Evolutionary conservation across 2,329 filamentous ascomycete species (phyloP), one percentile per base, ranked within the genome.

Genomic region (Chaetomiaceae sp.): DNA sequence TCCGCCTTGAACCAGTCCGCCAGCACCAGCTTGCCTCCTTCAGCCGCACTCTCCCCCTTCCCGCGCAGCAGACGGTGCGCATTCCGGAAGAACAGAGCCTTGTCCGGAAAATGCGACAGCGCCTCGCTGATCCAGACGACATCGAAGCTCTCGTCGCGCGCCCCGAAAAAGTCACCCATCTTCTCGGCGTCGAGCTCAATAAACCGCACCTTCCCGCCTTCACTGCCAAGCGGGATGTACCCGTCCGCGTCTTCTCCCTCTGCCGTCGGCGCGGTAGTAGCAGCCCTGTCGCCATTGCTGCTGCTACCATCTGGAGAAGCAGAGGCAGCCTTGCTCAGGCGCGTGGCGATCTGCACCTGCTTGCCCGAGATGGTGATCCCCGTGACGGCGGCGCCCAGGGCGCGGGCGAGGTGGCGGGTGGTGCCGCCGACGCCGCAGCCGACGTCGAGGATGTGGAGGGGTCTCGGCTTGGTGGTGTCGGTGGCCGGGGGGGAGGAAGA

Each of bases 71-170:
- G 63, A 38, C 62, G 63, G 24, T 64, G 63, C 1, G 72, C 70
- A 50, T 79, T 80, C 20, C 62, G 59, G 57, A 81, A 81, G 63
- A 81, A 81, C 2, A 79, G 62, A 2, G 68, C 63, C 60, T 81
- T 81, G 56, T 80, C 69, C 0, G 76, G 76, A 47, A 81, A 71
- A 59, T 81, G 78, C 53, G 74, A 78, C 48, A 81, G 68, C 2
- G 77, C 77, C 59, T 81, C 78, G 39, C 74, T 78, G 58, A 81
- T 79, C 78, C 78, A 82, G 18, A 81, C 75, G 35, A 68, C 69
- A 54, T 80, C 75, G 53, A 81, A 81, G n/a, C n/a, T n/a, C n/a
- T n/a, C n/a, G n/a, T n/a, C n/a, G n/a, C n/a, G n/a, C 2, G 10
- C 9, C 9, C 29, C 29, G 4, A 81, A 81, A 58, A 67, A 66